A percentile compares a stretch with the other conserved stretches of the same genome.
phyloP scores from a whole-genome alignment of 1,139 yeast species.

The Debaryomyces fabryi region DNA sequence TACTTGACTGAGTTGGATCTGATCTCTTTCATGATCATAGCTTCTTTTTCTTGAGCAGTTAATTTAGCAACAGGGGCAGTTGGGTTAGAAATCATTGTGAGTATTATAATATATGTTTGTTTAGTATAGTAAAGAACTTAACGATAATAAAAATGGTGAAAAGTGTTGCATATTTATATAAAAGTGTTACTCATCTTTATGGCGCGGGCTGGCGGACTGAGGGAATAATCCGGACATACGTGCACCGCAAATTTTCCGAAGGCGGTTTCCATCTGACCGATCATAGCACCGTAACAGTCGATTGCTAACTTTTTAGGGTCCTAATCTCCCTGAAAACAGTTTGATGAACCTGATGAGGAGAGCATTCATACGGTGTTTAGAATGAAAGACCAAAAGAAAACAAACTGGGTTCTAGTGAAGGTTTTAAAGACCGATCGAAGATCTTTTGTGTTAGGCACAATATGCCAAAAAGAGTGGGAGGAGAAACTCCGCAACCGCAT shows the following conservation, averaged over 20 bases:
- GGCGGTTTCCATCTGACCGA: slow-evolving; percentile 7
- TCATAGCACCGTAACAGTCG: not conserved
- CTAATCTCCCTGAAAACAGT: not conserved
- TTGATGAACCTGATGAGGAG: not conserved
- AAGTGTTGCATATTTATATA: slow-evolving; percentile 4
- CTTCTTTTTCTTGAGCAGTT: slow-evolving; percentile 51
- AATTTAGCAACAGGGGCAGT: slow-evolving; percentile 21
- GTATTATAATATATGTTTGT: not conserved
- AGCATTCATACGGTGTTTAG: not conserved
- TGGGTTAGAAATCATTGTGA: slow-evolving; percentile 18
- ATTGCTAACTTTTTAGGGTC: not conserved
- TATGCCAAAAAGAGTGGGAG: not conserved
- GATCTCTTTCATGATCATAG: slow-evolving; percentile 51
- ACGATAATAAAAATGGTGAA: not conserved
- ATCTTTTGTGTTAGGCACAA: not conserved
- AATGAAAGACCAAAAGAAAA: not conserved
- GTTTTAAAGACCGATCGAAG: not conserved
- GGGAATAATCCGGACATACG: slow-evolving; percentile 4
- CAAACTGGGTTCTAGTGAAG: not conserved
- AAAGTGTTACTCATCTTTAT: slow-evolving; percentile 4
- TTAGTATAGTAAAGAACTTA: not conserved
- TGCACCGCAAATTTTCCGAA: slow-evolving; percentile 7
- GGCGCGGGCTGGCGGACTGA: slow-evolving; percentile 1
- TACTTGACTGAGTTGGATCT: slow-evolving; percentile 38
- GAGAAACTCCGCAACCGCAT: slow-evolving; percentile 1